Base-by-base conservation (phyloP, 768 basidiomycete genomes). In the Leccinum disarticulatum region DNA sequence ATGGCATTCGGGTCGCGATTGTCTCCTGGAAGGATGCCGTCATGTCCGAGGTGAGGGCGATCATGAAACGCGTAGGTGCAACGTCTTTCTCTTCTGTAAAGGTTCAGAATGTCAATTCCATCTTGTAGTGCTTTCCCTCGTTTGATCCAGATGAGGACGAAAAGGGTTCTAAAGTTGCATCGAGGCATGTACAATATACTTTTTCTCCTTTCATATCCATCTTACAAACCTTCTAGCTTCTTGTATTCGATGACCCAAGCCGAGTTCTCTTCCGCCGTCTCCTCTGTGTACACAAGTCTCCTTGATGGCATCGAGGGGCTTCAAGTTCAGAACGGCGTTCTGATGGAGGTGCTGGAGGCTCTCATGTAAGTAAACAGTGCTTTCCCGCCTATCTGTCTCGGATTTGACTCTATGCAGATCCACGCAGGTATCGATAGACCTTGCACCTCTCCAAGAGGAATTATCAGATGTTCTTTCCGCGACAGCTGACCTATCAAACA, bases 401-500 rank as follows among this genome's bases (percentile, higher is more conserved):
- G 28, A 64, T 61, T 52, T 50, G 43, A 60, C 38, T 22, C 41
- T 13, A 17, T 52, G 2, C 35, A 85, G 83, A 56, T 71, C 76
- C 28, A 73, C 77, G 49, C 69, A 70, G 52, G 63, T 70, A n/a
- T 71, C 77, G 3, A 71, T 73, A 28, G 79, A 83, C 43, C 70
- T 81, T 56, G 66, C 79, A 33, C 76, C 79, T 22, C 63, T 86
- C 33, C 81, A 83, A 57, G 85, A 87, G 60, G 92, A 95, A 54
- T 74, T 95, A 10, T 70, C 79, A 8, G 94, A 95, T 64, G 85
- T 91, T 48, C 77, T 97, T 38, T 83, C 87, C 2, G 87, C 92
- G 0, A 83, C 88, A 1, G 85, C 92, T 22, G 96, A 98, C 68
- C 82, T 96, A 4, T 87, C 92, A 9, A 94, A 97, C 72, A 83